Evolutionary conservation across 1,284 basidiomycete species (phyloP).

Genomic region (Puccinia hordei): DNA sequence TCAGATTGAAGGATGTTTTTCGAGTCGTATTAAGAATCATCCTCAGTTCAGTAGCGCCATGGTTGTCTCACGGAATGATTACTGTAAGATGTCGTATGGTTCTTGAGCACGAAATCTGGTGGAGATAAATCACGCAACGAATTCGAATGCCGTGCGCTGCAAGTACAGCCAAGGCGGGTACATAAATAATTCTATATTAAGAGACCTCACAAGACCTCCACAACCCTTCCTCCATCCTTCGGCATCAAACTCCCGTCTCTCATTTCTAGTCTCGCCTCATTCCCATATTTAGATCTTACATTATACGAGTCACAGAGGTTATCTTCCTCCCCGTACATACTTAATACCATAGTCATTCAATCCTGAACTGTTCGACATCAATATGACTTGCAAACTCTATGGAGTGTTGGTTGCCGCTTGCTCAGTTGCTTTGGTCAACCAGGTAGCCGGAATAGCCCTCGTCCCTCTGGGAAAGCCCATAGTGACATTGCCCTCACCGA

Average conservation of each 20-base stretch:
- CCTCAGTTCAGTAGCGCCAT: no score
- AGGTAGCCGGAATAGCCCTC: background rate
- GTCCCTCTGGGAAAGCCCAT: background rate
- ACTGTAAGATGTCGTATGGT: no score
- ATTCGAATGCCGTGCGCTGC: background rate
- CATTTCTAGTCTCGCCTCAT: background rate
- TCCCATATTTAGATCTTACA: background rate
- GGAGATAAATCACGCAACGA: background rate
- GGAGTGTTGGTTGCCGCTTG: background rate
- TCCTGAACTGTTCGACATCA: background rate
- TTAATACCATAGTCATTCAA: background rate
- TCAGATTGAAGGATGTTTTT: no score
- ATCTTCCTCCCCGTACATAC: background rate
- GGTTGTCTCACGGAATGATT: no score
- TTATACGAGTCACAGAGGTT: background rate
- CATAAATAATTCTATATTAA: no score
- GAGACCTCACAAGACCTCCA: no score
- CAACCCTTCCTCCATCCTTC: background rate
- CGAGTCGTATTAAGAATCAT: no score
- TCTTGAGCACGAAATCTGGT: background rate
- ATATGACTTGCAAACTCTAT: conserved; percentile 18
- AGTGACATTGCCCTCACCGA: background rate
- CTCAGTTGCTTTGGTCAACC: background rate
- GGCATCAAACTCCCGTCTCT: background rate
- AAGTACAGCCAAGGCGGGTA: background rate